phyloP scores from a whole-genome alignment of 768 basidiomycete genomes.

The Agaricus subrufescens region DNA sequence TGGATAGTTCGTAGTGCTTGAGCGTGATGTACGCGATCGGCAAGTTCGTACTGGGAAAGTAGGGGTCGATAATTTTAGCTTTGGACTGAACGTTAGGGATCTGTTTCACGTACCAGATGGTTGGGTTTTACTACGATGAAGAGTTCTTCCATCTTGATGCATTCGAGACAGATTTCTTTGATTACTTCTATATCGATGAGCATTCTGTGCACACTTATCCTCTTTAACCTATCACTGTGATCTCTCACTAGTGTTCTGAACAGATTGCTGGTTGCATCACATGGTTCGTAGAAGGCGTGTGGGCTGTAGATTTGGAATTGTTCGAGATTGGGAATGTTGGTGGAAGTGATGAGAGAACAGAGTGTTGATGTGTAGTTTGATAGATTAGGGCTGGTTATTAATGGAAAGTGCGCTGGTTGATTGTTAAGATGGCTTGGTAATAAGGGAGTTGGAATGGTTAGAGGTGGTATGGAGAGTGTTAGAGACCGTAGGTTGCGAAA shows the following conservation, averaged over 20 bases:
- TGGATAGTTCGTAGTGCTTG: conserved; percentile 52
- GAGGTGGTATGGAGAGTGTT: conserved; percentile 41
- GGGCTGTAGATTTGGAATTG: conserved; percentile 55
- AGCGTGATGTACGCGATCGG: conserved; percentile 38
- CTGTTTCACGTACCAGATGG: conserved; percentile 32
- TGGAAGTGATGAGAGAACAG: conserved; percentile 31
- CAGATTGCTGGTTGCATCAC: conserved; percentile 38
- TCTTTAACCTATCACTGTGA: conserved; percentile 48
- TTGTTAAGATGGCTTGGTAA: background rate
- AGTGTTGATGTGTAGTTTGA: conserved; percentile 1
- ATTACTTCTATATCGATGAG: conserved; percentile 46
- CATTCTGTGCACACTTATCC: conserved; percentile 65
- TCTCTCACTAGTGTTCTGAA: conserved; percentile 43
- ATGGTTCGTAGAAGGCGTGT: conserved; percentile 34
- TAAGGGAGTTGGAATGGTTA: background rate
- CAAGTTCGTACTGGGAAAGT: conserved; percentile 32
- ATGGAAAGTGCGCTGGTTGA: background rate
- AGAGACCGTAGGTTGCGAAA: conserved; percentile 34
- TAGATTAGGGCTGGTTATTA: background rate
- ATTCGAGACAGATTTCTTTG: conserved; percentile 48
- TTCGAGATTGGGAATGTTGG: conserved; percentile 42
- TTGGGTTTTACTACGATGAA: conserved; percentile 52
- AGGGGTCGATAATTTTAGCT: background rate
- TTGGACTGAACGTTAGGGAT: conserved; percentile 7
- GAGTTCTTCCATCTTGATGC: conserved; percentile 52